A percentile compares a stretch with the other conserved stretches of the same genome.
These are phyloP conservation scores for Fusarium tupiense DNA, from an alignment of 2,329 filamentous ascomycete genomes.

Conservation along the genomic window DNA sequence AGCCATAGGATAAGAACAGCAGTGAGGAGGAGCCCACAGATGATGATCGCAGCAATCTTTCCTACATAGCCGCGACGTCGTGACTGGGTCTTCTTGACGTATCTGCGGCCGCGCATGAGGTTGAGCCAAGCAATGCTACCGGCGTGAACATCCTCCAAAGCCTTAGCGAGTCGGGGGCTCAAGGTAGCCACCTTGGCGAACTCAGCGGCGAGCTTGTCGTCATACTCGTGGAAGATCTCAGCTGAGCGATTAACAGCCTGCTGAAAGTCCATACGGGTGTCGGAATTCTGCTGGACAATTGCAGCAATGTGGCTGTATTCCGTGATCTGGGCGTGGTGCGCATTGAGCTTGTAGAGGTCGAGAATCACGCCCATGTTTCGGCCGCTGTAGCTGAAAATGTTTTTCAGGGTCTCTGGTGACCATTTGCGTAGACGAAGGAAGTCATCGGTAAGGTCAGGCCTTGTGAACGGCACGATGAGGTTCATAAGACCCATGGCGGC, in stretches of 20 bases:
- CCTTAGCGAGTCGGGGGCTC: not conserved
- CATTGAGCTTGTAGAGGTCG: not conserved
- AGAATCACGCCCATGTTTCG: not conserved
- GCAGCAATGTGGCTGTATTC: not conserved
- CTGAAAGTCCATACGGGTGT: not conserved
- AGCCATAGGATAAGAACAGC: no score
- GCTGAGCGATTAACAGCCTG: not conserved
- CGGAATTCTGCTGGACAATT: not conserved
- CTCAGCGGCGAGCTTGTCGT: not conserved
- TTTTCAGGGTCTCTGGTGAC: not conserved
- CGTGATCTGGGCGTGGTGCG: not conserved
- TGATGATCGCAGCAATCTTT: not conserved
- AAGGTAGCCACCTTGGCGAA: not conserved
- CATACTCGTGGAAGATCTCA: not conserved
- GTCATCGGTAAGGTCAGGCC: not conserved
- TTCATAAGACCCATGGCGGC: not conserved
- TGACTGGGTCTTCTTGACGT: not conserved
- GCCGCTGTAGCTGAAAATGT: not conserved
- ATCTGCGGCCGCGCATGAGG: not conserved
- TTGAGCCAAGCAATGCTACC: not conserved
- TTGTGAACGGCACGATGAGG: not conserved
- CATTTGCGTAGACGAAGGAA: not conserved
- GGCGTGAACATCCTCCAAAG: not conserved
- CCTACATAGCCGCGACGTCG: not conserved
- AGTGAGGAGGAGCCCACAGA: not conserved